Evolutionary conservation across 805 yeast species (phyloP).

Genomic region (Priceomyces castillae): DNA sequence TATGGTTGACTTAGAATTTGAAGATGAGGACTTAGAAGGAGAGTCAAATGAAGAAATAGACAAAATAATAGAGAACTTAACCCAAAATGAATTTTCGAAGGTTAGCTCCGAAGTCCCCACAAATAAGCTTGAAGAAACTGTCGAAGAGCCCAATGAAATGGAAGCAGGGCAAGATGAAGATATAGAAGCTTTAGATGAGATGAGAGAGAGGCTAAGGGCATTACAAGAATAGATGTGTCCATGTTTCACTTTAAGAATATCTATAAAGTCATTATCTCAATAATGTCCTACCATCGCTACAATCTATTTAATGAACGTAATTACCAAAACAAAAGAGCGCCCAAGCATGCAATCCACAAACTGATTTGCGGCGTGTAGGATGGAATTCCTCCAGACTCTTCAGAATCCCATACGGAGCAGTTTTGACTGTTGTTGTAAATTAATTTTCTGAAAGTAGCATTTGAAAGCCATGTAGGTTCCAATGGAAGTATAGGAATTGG

Average conservation of each 20-base stretch:
- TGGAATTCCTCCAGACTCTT: background rate
- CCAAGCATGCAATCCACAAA: background rate
- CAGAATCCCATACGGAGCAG: background rate
- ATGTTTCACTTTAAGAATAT: background rate
- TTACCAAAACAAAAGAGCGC: background rate
- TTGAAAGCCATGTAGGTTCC: background rate
- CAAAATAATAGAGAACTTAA: constrained; percentile 47
- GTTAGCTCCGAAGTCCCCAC: constrained; percentile 34
- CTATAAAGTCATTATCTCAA: too few relatives aligned
- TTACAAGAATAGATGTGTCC: constrained; percentile 46
- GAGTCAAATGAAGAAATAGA: constrained; percentile 70
- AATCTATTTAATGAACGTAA: background rate
- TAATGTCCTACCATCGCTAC: background rate
- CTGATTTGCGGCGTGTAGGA: constrained; percentile 1
- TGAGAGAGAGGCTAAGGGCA: constrained; percentile 87
- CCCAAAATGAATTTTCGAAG: constrained; percentile 39
- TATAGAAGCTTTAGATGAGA: constrained; percentile 70
- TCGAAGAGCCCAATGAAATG: constrained; percentile 14
- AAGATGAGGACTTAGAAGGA: constrained; percentile 60
- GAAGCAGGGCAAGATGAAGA: constrained; percentile 56
- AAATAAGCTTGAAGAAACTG: constrained; percentile 19
- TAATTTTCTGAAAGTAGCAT: background rate
- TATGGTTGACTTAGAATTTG: constrained; percentile 67
- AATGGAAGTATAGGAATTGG: constrained; percentile 1
- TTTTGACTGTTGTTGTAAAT: background rate